Percentiles rank a stretch among this genome's conserved stretches.
phyloP scores from a whole-genome alignment of 768 basidiomycete genomes.

The Boletus pseudo-olivaceus region DNA sequence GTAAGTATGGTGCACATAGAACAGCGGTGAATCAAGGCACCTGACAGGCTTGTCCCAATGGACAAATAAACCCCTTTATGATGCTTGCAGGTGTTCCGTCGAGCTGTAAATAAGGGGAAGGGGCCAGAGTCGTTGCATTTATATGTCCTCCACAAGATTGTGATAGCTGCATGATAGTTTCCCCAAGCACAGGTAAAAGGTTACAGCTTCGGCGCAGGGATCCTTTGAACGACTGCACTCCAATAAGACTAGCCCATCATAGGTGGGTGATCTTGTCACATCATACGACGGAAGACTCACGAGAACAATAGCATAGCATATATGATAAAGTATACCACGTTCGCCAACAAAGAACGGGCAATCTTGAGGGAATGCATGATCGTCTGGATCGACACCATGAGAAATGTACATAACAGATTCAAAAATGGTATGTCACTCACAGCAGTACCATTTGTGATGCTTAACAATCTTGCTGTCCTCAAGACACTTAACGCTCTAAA shows the following conservation, averaged over 20 bases:
- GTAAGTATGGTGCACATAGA: not conserved
- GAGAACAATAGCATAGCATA: constrained; percentile 90
- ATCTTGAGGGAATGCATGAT: constrained; percentile 92
- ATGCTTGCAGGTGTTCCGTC: constrained; percentile 37
- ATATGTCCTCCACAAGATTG: constrained; percentile 83
- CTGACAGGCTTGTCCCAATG: constrained; percentile 78
- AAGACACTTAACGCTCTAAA: constrained; percentile 89
- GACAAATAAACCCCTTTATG: constrained; percentile 87
- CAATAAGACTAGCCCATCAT: constrained; percentile 58
- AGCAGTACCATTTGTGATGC: constrained; percentile 89
- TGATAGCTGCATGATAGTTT: constrained; percentile 41
- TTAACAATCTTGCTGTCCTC: constrained; percentile 74
- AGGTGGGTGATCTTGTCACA: not conserved
- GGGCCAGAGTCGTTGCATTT: constrained; percentile 50
- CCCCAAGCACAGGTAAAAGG: constrained; percentile 53
- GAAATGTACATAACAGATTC: not conserved
- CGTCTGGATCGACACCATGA: constrained; percentile 40
- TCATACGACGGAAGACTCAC: constrained; percentile 37
- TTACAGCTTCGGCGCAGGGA: constrained; percentile 68
- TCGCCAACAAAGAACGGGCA: constrained; percentile 83
- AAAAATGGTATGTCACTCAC: constrained; percentile 40
- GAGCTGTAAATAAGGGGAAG: constrained; percentile 39
- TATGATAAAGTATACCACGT: constrained; percentile 86
- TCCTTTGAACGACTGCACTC: constrained; percentile 91
- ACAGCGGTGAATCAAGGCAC: constrained; percentile 36